phyloP scores from a whole-genome alignment of 768 basidiomycete species.

The Leccinum pellstonianum region DNA sequence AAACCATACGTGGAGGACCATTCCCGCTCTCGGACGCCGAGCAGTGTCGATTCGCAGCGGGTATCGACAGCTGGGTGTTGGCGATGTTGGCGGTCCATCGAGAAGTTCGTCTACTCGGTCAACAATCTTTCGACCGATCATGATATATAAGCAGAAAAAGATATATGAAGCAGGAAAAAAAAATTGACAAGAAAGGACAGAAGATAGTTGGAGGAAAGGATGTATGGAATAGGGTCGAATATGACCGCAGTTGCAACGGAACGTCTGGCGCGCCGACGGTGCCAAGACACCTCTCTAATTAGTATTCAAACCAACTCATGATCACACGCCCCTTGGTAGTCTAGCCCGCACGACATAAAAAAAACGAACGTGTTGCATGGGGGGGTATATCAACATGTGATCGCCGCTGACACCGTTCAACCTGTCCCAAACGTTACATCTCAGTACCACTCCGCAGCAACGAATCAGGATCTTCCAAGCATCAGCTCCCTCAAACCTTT shows the following conservation, averaged over 20 bases:
- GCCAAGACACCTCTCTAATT: background rate
- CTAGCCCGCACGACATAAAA: background rate
- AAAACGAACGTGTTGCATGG: slow-evolving; percentile 3
- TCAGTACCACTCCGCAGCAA: background rate
- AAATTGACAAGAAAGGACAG: slow-evolving; percentile 18
- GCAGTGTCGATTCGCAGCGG: slow-evolving; percentile 19
- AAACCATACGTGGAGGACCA: slow-evolving; percentile 16
- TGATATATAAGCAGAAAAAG: slow-evolving; percentile 9
- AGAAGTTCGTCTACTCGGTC: slow-evolving; percentile 26
- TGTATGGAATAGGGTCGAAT: background rate
- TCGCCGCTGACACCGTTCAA: slow-evolving; percentile 5
- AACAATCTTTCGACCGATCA: slow-evolving; percentile 30
- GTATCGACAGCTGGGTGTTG: background rate
- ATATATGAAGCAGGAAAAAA: slow-evolving; percentile 10
- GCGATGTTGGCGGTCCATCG: slow-evolving; percentile 9
- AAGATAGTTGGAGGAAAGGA: slow-evolving; percentile 17
- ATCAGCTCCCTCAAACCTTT: slow-evolving; percentile 33
- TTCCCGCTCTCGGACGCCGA: slow-evolving; percentile 4
- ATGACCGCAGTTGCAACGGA: background rate
- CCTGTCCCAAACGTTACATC: background rate
- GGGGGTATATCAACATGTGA: slow-evolving; percentile 14
- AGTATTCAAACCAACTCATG: background rate
- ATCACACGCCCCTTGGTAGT: background rate
- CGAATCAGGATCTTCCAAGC: slow-evolving; percentile 25
- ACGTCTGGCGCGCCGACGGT: background rate